phyloP scores from a whole-genome alignment of 1,139 yeast genomes.

The Nakaseomyces uthaithaninus region DNA sequence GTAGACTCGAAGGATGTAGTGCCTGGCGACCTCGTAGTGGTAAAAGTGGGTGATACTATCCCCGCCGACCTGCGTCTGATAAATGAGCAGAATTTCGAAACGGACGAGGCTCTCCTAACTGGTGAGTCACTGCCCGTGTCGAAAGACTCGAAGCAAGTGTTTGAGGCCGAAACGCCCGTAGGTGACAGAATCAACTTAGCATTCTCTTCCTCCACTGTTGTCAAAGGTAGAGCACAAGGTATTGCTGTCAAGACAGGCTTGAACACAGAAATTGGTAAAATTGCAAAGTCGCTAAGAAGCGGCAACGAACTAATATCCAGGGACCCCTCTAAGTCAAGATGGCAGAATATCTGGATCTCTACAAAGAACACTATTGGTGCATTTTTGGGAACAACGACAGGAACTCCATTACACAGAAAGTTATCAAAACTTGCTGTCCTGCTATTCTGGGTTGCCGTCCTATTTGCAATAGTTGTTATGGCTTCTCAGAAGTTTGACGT shows the following conservation, averaged over 20 bases:
- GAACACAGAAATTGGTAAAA: slow-evolving; percentile 84
- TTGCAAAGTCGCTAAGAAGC: slow-evolving; percentile 83
- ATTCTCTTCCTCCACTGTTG: slow-evolving; percentile 91
- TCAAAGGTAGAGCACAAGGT: slow-evolving; percentile 91
- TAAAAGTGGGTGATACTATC: slow-evolving; percentile 84
- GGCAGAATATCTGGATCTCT: slow-evolving; percentile 34
- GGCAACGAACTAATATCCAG: slow-evolving; percentile 68
- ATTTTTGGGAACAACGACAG: slow-evolving; percentile 64
- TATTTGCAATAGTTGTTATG: slow-evolving; percentile 81
- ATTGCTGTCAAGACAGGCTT: slow-evolving; percentile 83
- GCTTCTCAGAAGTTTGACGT: slow-evolving; percentile 80
- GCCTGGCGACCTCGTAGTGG: slow-evolving; percentile 91
- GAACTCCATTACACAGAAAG: slow-evolving; percentile 89
- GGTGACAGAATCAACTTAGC: slow-evolving; percentile 72
- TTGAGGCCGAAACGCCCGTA: slow-evolving; percentile 41
- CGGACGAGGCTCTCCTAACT: slow-evolving; percentile 89
- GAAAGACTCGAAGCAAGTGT: slow-evolving; percentile 42
- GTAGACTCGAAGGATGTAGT: slow-evolving; percentile 79
- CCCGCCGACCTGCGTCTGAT: slow-evolving; percentile 89
- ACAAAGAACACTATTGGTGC: slow-evolving; percentile 50
- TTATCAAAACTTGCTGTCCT: slow-evolving; percentile 93
- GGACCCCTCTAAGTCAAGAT: slow-evolving; percentile 40
- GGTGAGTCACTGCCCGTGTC: slow-evolving; percentile 88
- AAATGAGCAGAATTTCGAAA: slow-evolving; percentile 65
- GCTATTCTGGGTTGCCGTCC: slow-evolving; percentile 68